phyloP scores from a whole-genome alignment of 805 yeast genomes.

The Myxozyma nipponensis region DNA sequence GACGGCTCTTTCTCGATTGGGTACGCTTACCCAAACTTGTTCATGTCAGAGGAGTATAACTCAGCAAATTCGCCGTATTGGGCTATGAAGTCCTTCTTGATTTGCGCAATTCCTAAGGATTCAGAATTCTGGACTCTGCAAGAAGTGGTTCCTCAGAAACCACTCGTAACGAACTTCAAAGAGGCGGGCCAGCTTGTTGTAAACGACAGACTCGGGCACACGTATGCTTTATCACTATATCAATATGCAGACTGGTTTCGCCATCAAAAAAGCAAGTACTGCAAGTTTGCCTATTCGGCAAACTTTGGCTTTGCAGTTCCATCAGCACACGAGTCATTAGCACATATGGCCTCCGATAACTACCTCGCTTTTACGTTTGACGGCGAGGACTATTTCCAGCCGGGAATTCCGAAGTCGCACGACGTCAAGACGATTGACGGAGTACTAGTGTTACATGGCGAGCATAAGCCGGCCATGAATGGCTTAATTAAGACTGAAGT shows the following conservation, averaged over 20 bases:
- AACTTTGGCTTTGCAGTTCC: conserved; percentile 30
- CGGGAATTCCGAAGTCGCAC: conserved; percentile 18
- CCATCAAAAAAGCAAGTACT: conserved; percentile 29
- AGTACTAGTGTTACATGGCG: conserved; percentile 15
- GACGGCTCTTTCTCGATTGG: conserved; percentile 30
- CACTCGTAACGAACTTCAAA: background rate
- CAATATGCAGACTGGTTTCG: conserved; percentile 21
- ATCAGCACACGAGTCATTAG: conserved; percentile 9
- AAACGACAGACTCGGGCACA: conserved; percentile 10
- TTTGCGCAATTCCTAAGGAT: conserved; percentile 26
- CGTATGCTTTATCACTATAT: conserved; percentile 8
- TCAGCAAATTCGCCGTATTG: conserved; percentile 32
- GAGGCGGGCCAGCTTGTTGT: conserved; percentile 10
- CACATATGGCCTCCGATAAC: conserved; percentile 25
- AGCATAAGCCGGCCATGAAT: conserved; percentile 23
- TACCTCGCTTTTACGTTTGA: conserved; percentile 29
- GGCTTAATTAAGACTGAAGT: conserved; percentile 23
- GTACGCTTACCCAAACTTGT: conserved; percentile 30
- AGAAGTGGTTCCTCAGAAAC: conserved; percentile 7
- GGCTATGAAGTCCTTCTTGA: conserved; percentile 29
- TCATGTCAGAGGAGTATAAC: conserved; percentile 31
- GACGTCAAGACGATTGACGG: conserved; percentile 10
- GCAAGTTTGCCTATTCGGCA: conserved; percentile 32
- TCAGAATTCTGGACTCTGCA: conserved; percentile 29
- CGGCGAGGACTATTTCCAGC: conserved; percentile 9